Evolutionary conservation across 2,329 filamentous ascomycete genomes (phyloP), one percentile per base, ranked within the genome.

Genomic region (Colletotrichum theobromicola): DNA sequence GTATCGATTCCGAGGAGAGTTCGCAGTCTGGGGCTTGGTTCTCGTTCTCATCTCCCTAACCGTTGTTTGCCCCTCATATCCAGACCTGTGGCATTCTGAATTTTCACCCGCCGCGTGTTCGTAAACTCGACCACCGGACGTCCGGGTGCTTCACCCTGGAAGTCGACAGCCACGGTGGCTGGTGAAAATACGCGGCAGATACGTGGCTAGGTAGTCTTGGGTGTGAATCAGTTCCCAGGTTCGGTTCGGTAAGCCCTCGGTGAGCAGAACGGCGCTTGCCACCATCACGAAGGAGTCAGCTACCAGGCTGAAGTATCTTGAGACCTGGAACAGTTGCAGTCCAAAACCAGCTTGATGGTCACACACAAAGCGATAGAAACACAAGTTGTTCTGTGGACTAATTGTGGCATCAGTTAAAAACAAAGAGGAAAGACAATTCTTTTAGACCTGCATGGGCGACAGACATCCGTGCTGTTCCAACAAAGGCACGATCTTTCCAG

Each of bases 301-400:
- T 21, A 50, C n/a, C 0, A 13, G 6, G 42, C 9, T 50, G 42
- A 13, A 21, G 0, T 21, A 10, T 0, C 3, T 3, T 50, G n/a
- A 13, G 1, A 1, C 10, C 42, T n/a, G 1, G 42, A 5, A 8
- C n/a, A 4, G 6, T 21, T 4, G 6, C 16, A 21, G 0, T 13
- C 6, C 42, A 7, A 21, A 50, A 2, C 0, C 13, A 6, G n/a
- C 10, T 10, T 6, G 13, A 24, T 10, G 2, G 10, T 50, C 5
- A 4, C 42, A 21, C 42, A 16, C 4, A 46, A 50, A 13, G 5
- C 2, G 5, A 21, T 4, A 35, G 10, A 21, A 50, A 21, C n/a
- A 50, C 1, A n/a, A n/a, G 3, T 13, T 10, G n/a, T 50, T 1
- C 24, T 4, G 42, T n/a, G 4, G 2, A 12, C 4, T 18, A 21